Base-by-base conservation (phyloP, 768 basidiomycete species). In the Flagelloscypha sp. region DNA sequence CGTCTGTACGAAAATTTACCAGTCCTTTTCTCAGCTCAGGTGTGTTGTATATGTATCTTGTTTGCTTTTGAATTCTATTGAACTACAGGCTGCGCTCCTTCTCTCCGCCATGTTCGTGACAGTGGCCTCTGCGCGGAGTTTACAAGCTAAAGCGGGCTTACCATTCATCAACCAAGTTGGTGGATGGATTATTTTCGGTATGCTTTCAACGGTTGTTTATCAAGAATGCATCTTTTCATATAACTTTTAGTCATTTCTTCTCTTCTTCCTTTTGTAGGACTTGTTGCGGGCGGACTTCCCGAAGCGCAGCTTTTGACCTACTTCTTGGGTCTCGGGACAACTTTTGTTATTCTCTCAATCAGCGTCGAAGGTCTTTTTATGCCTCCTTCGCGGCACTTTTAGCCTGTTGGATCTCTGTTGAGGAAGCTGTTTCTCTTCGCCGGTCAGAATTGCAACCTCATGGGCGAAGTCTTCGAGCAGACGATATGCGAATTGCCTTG, bases 341-440 rank as follows among this genome's bases (percentile, higher is more conserved):
- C 76, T 47, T 90, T 89, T 41, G 66, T 87, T 23, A 67, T 87
- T 24, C 66, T 92, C 12, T 85, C 87, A 3, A 84, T 89, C 53
- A 82, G 81, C 39, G 74, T 80, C 16, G 88, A 90, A 49, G 82
- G 79, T 0, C 62, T 88, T 10, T 92, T 55, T 88, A 79, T 47
- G 61, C 74, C 9, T 89, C 80, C 49, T 73, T 74, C 0, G 58
- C 59, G 13, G 76, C 76, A 5, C 55, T 90, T 22, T 55, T 72
- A 12, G 44, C 71, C 2, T n/a, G n/a, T n/a, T 92, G 88, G 88
- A 66, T 81, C 27, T 62, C 70, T 7, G 64, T 83, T 5, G 87
- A 90, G 45, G 51, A 49, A 18, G 48, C 54, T 6, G 42, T 65
- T 42, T 15, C 41, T 48, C 15, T 49, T 48, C 25, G 40, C 35